A percentile compares a stretch with the other conserved stretches of the same genome.
Evolutionary conservation across 2,329 filamentous ascomycete genomes (phyloP).

Genomic region (Drechslerella dactyloides): DNA sequence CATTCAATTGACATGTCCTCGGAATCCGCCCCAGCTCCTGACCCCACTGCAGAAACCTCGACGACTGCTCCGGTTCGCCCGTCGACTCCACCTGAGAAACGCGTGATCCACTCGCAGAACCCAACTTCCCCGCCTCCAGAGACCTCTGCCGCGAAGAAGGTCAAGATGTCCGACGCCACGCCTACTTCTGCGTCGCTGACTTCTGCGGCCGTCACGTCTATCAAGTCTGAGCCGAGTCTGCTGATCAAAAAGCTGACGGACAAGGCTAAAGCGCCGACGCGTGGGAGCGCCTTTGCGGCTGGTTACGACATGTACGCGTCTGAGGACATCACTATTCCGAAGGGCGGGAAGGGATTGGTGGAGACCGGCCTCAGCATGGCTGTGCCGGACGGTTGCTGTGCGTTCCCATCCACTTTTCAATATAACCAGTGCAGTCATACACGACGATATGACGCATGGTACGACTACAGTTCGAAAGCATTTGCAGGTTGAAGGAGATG

Average conservation of each 20-base stretch:
- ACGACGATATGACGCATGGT: too few species aligned
- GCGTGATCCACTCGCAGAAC: constrained; percentile 56
- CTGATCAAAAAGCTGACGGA: constrained; percentile 86
- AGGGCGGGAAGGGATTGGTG: constrained; percentile 82
- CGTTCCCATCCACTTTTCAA: constrained; percentile 56
- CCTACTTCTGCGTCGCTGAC: constrained; percentile 16
- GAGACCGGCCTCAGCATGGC: constrained; percentile 91
- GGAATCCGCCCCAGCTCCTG: constrained; percentile 31
- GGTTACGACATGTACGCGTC: constrained; percentile 92
- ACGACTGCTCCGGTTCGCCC: constrained; percentile 50
- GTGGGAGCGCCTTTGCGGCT: constrained; percentile 86
- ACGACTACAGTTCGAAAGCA: too few species aligned
- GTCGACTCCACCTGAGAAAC: constrained; percentile 56
- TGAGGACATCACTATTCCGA: constrained; percentile 75
- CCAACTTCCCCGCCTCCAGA: constrained; percentile 54
- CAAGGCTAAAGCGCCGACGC: constrained; percentile 80
- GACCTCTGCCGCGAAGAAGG: constrained; percentile 50
- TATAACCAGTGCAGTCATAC: background rate
- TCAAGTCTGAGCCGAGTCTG: constrained; percentile 66
- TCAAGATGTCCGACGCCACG: constrained; percentile 44
- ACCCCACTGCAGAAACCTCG: constrained; percentile 51
- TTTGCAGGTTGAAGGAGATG: too few species aligned
- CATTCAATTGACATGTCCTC: constrained; percentile 45
- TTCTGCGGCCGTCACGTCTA: constrained; percentile 34
- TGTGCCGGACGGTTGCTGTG: constrained; percentile 88